phyloP scores from a whole-genome alignment of 2,329 filamentous ascomycete species.

The Aspergillus sp. region DNA sequence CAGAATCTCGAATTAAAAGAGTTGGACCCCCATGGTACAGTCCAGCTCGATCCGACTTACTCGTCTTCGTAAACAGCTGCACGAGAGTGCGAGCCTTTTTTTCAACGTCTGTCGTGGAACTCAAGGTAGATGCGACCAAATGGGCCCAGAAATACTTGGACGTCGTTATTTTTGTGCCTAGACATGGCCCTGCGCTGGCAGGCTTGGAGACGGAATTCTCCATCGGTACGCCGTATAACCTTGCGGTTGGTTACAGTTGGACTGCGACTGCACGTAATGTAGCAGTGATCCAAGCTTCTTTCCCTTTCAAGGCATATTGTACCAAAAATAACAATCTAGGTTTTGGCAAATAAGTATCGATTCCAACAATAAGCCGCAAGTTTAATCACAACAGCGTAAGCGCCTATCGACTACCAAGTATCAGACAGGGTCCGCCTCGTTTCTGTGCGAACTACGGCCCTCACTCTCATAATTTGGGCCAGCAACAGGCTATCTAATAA shows the following conservation, averaged over 20 bases:
- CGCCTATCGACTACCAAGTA: background rate
- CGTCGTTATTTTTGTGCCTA: background rate
- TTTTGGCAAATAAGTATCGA: background rate
- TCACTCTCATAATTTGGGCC: background rate
- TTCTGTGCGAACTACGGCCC: background rate
- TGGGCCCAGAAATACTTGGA: slow-evolving; percentile 8
- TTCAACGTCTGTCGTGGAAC: slow-evolving; percentile 37
- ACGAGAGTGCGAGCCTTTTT: slow-evolving; percentile 33
- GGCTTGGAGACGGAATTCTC: background rate
- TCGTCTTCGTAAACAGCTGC: slow-evolving; percentile 26
- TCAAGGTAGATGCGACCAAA: slow-evolving; percentile 5
- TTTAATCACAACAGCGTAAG: background rate
- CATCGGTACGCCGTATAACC: background rate
- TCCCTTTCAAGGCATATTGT: background rate
- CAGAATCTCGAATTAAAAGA: background rate
- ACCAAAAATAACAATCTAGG: background rate
- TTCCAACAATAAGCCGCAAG: background rate
- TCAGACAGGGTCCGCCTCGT: background rate
- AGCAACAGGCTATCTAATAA: background rate
- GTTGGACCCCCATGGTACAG: slow-evolving; percentile 6
- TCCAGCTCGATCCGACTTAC: background rate
- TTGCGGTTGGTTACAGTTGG: slow-evolving; percentile 9
- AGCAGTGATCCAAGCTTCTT: slow-evolving; percentile 1
- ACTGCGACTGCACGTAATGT: slow-evolving; percentile 5
- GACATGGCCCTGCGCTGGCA: background rate